phyloP scores from a whole-genome alignment of 257 asterid species.

The Primulina huaijiensis region DNA sequence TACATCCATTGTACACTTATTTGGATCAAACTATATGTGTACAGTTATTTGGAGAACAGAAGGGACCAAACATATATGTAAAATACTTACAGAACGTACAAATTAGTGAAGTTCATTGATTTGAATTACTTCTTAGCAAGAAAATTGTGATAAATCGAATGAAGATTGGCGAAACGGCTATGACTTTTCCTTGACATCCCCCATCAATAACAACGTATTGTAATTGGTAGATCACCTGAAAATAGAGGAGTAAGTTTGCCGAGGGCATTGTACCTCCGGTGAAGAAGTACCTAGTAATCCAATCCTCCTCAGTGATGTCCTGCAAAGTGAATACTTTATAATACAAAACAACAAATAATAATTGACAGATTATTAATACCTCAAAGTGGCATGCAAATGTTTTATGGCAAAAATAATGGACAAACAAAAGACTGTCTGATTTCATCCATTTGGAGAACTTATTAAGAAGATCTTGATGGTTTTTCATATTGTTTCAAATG shows the following conservation, averaged over 20 bases:
- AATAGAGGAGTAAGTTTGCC: conserved; percentile 86
- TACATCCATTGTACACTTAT: no score
- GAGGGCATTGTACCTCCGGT: conserved; percentile 95
- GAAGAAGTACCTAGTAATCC: conserved; percentile 94
- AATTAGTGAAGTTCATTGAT: neutral
- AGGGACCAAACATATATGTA: neutral
- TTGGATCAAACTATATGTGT: no score
- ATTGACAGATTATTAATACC: conserved; percentile 38
- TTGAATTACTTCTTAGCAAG: neutral
- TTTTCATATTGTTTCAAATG: conserved; percentile 67
- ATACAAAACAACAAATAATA: no score
- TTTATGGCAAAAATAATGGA: conserved; percentile 87
- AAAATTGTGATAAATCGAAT: neutral
- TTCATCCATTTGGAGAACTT: conserved; percentile 91
- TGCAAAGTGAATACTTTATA: conserved; percentile 19
- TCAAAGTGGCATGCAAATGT: conserved; percentile 88
- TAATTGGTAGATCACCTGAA: conserved; percentile 55
- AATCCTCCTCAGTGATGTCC: conserved; percentile 78
- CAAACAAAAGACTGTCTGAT: conserved; percentile 64
- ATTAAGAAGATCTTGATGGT: conserved; percentile 71
- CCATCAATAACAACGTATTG: neutral
- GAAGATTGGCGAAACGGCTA: neutral
- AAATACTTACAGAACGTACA: neutral
- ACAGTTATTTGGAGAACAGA: no score
- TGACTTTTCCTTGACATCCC: no score